These are phyloP conservation scores for barrel medic (Medicago truncatula) DNA, from an alignment of 306 rosid genomes.

Conservation along the genomic window DNA sequence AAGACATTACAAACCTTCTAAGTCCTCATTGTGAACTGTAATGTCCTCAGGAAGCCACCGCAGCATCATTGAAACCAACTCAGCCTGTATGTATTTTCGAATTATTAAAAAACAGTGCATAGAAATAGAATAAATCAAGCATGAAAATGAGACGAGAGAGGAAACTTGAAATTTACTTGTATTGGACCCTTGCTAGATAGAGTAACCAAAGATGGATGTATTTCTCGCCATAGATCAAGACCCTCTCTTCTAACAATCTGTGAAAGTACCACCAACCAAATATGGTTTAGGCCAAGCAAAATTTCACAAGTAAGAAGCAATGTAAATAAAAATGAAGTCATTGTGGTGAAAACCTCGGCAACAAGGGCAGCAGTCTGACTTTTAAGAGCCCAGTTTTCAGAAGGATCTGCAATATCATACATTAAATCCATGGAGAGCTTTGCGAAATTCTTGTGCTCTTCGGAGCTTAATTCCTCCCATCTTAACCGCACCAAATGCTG, in stretches of 20 bases:
- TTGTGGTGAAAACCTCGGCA: constrained; percentile 73
- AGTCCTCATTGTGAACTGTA: constrained; percentile 95
- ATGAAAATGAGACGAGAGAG: constrained; percentile 20
- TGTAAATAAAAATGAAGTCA: constrained; percentile 32
- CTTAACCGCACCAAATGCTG: constrained; percentile 96
- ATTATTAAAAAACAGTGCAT: constrained; percentile 25
- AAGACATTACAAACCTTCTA: constrained; percentile 74
- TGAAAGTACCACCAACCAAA: constrained; percentile 39
- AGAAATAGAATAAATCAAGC: constrained; percentile 26
- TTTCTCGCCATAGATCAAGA: constrained; percentile 75
- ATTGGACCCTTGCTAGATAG: constrained; percentile 87
- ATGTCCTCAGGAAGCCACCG: constrained; percentile 99
- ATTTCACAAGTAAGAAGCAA: constrained; percentile 25
- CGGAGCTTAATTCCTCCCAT: constrained; percentile 85
- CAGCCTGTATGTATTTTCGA: constrained; percentile 66
- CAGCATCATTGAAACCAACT: constrained; percentile 94
- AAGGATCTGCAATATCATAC: constrained; percentile 85
- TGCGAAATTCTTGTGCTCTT: constrained; percentile 75
- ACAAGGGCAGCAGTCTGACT: constrained; percentile 98
- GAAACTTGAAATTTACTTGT: constrained; percentile 62
- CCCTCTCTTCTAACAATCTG: constrained; percentile 96
- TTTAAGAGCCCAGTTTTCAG: constrained; percentile 93
- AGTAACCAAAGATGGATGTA: constrained; percentile 73
- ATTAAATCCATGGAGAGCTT: constrained; percentile 76
- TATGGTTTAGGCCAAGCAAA: constrained; percentile 30